Evolutionary conservation across 2,329 filamentous ascomycete genomes (phyloP), one percentile per base, ranked within the genome.

Genomic region (Trichoderma brevicompactum): DNA sequence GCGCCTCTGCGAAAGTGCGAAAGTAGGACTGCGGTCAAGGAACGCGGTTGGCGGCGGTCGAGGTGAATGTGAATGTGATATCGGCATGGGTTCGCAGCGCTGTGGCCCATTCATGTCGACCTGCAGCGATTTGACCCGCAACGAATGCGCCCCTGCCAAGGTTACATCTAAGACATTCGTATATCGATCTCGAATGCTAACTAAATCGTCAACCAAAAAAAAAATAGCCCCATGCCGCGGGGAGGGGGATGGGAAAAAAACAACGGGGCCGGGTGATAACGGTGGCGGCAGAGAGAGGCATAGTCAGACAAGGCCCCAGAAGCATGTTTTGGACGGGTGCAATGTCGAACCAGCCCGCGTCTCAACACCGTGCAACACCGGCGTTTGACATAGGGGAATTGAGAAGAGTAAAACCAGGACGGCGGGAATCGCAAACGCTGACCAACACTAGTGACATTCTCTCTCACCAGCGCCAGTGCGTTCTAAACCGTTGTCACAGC

Each of bases 171-270:
- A 62, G 49, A 63, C 60, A 54, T 46, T 52, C 40, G 60, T 46
- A 52, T 34, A 63, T 63, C 60, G 60, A 63, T 63, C 60, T 54
- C n/a, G 41, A 52, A 44, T 28, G 36, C 54, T n/a, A 46, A 43
- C 8, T 13, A 54, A 36, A 46, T 62, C 48, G 48, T 38, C 32
- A 10, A n/a, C 34, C 44, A n/a, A 28, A 17, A 17, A 17, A 32
- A 19, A 9, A 32, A 56, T 15, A n/a, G 5, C 38, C 44, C 56
- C 17, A 40, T 40, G 44, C 34, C 19, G 28, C 43, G 41, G 55
- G 55, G 36, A 28, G 41, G 28, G 32, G 17, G 23, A 43, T 13
- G 6, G 34, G 34, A 38, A 43, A 43, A 43, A 28, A 48, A 28
- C 17, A 59, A 23, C 43, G 43, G 43, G 43, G 43, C 55, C 32